A percentile compares a stretch with the other conserved stretches of the same genome.
Evolutionary conservation across 805 yeast species (phyloP).

Genomic region (Nakazawaea wickerhamii): DNA sequence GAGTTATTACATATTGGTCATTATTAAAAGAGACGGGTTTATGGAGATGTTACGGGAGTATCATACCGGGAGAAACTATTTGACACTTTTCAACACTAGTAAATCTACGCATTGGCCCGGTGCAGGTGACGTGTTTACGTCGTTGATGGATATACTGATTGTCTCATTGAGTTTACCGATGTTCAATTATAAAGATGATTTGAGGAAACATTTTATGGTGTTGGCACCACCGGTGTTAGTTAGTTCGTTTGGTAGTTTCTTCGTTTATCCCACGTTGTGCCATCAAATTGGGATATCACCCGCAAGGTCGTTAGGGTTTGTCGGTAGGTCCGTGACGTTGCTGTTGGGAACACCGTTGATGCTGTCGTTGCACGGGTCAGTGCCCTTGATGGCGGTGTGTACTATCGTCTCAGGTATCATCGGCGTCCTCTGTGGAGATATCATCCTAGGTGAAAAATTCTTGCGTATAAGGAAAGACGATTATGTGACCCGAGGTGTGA

Average conservation of each 20-base stretch:
- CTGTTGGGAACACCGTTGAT: constrained; percentile 77
- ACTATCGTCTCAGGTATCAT: constrained; percentile 73
- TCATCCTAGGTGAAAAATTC: constrained; percentile 33
- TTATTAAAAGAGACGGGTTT: constrained; percentile 48
- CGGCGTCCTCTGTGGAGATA: constrained; percentile 66
- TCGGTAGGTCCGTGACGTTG: constrained; percentile 73
- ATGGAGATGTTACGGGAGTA: constrained; percentile 46
- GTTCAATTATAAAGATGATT: constrained; percentile 66
- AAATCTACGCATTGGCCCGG: constrained; percentile 54
- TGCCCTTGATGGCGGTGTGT: constrained; percentile 70
- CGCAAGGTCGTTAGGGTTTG: constrained; percentile 61
- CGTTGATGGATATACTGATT: constrained; percentile 73
- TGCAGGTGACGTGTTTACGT: constrained; percentile 68
- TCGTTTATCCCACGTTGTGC: constrained; percentile 67
- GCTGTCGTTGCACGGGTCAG: constrained; percentile 59
- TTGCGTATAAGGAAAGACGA: constrained; percentile 55
- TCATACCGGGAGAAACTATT: constrained; percentile 65
- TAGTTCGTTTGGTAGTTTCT: constrained; percentile 52
- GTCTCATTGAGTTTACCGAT: constrained; percentile 73
- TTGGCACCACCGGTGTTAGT: constrained; percentile 55
- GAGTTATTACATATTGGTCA: constrained; percentile 53
- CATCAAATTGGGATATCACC: constrained; percentile 59
- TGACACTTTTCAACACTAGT: constrained; percentile 45
- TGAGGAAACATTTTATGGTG: constrained; percentile 50
- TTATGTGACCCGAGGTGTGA: constrained; percentile 70